phyloP scores from a whole-genome alignment of 1,284 basidiomycete genomes.

The Garcileccinum viscosum region DNA sequence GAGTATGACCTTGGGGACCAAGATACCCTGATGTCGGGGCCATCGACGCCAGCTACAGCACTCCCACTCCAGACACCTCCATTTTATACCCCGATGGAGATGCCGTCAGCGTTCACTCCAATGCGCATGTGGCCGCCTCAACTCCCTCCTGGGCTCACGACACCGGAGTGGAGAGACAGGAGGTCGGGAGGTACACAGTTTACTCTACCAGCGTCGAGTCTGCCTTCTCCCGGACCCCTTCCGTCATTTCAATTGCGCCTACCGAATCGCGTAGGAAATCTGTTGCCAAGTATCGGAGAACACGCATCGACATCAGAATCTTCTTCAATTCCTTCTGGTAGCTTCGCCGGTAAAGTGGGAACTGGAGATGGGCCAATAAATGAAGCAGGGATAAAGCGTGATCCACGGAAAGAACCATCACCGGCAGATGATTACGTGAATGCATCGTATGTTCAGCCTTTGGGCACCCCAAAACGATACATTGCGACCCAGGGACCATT shows the following conservation, averaged over 20 bases:
- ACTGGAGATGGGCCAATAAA: not conserved
- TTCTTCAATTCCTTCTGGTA: constrained; percentile 1
- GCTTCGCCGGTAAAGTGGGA: not conserved
- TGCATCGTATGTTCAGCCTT: constrained; percentile 88
- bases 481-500: constrained; percentile 98
- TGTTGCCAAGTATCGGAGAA: constrained; percentile 29
- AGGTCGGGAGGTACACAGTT: constrained; percentile 16
- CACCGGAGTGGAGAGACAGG: too few species aligned
- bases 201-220: constrained; percentile 2
- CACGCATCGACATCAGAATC: constrained; percentile 13
- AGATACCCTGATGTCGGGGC: constrained; percentile 26
- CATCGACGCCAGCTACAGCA: constrained; percentile 32
- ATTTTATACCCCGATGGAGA: constrained; percentile 41
- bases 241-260: constrained; percentile 29
- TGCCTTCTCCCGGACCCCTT: constrained; percentile 14
- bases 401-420: constrained; percentile 20
- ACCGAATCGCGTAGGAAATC: constrained; percentile 20
- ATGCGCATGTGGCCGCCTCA: constrained; percentile 17
- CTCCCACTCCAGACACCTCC: constrained; percentile 33
- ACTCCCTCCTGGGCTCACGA: too few species aligned
- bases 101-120: constrained; percentile 20
- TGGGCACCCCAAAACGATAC: constrained; percentile 81
- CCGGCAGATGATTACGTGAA: constrained; percentile 89
- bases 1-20: constrained; percentile 35
- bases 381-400: not conserved